A percentile compares a stretch with the other conserved stretches of the same genome.
These are phyloP conservation scores for Cystobasidium slooffiae DNA, from an alignment of 1,284 basidiomycete species.

Conservation along the genomic window DNA sequence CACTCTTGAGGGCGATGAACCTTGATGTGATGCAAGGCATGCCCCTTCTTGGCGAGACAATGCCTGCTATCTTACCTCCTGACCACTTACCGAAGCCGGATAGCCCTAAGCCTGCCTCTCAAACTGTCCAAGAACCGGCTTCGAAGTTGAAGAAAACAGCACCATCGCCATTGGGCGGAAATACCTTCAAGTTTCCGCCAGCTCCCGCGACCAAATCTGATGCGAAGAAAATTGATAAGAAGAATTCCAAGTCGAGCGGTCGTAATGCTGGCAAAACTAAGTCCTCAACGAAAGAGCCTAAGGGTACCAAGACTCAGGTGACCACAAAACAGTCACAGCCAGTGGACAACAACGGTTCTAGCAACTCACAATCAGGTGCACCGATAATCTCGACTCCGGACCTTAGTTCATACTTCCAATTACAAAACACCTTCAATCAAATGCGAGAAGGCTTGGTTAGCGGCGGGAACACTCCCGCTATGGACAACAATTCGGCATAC, in stretches of 20 bases:
- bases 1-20: constrained; percentile 17
- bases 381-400: not conserved
- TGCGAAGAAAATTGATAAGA: not conserved
- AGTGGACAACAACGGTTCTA: not conserved
- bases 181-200: constrained; percentile 8
- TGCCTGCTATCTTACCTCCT: not conserved
- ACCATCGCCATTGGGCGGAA: not conserved
- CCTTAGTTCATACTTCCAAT: not conserved
- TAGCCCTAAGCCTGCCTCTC: too few relatives aligned
- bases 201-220: not conserved
- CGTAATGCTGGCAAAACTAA: not conserved
- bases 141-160: too few relatives aligned
- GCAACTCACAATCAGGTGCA: not conserved
- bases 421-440: constrained; percentile 3
- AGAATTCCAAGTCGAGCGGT: not conserved
- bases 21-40: constrained; percentile 8
- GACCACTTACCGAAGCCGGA: not conserved
- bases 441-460: not conserved
- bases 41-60: not conserved
- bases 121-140: too few relatives aligned
- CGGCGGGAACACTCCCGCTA: not conserved
- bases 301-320: not conserved
- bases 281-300: not conserved
- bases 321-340: not conserved
- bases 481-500: not conserved